These are phyloP conservation scores for Eucalyptus leucophloia DNA, from an alignment of 345 rosid species.

Conservation along the genomic window DNA sequence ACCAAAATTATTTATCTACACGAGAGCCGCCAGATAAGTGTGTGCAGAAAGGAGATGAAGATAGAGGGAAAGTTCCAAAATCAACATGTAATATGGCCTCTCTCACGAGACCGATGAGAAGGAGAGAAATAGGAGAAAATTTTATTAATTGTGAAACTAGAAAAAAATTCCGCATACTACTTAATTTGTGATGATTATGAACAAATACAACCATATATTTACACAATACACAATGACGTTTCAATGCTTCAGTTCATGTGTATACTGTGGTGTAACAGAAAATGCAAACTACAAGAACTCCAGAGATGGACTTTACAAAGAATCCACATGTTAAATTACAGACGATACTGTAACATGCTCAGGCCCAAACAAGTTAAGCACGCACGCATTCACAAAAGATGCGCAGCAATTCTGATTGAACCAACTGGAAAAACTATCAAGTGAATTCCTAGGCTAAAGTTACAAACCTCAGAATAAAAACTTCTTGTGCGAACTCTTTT, in stretches of 20 bases:
- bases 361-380: background rate
- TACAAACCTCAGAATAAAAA: constrained; percentile 84
- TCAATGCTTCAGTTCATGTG: background rate
- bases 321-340: background rate
- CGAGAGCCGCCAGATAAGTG: background rate
- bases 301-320: background rate
- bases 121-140: background rate
- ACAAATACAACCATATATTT: background rate
- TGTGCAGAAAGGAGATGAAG: background rate
- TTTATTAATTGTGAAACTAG: background rate
- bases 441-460: background rate
- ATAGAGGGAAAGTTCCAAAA: background rate
- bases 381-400: background rate
- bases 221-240: background rate
- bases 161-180: background rate
- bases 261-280: background rate
- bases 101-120: background rate
- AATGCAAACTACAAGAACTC: background rate
- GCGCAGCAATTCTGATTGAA: background rate
- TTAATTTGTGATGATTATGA: background rate
- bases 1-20: background rate
- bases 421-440: background rate
- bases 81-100: background rate
- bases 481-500: constrained; percentile 96
- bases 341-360: background rate